Base-by-base conservation (phyloP, 148 eudicot species). In the Fallopia convolvulus region DNA sequence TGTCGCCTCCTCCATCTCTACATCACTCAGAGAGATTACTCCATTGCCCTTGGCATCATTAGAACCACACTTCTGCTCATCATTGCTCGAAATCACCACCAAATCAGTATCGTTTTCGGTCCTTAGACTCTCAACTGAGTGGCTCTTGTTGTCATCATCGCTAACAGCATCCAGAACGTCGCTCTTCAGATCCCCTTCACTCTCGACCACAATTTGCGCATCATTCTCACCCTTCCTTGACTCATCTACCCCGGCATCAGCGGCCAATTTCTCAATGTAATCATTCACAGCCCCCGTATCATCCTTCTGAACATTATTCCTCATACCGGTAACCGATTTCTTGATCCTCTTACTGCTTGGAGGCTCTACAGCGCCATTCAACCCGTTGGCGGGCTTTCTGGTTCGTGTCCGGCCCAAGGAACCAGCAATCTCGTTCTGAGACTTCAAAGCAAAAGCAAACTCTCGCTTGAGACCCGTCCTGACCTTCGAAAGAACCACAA, bases 331-430 rank as follows among this genome's bases (percentile, higher is more conserved):
- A 44, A 13, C 76, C 0, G 73, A 39, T 65, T 74, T 73, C 81
- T 80, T 79, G 33, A 47, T 74, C 65, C 78, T 77, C 80, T 80
- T 77, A 58, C 36, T 21, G 56, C 23, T 71, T 23, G 32, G 50
- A 39, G 30, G 53, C 40, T 55, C 21, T 36, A 17, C 55, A 75
- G 30, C 52, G 15, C 53, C 72, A 72, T 49, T 44, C 20, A 76
- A 14, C 68, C 52, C 79, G 61, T 53, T 77, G 15, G 63, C 83
- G 9, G 74, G 53, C 80, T 80, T 86, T 33, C 89, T 75, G 10
- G 82, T 79, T 14, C 97, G 84, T 11, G 87, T 89, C n/a, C 87
- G 80, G 36, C 86, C 89, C 40, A 82, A 48, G 2, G 81, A 81
- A 21, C 85, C 82, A 9, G 79, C 61, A 49, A 80, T 75, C 56